Percentiles rank a stretch among this genome's conserved stretches.
Conservation (phyloP, 2,329 filamentous ascomycete genomes). For the Phialophora tarda region DNA sequence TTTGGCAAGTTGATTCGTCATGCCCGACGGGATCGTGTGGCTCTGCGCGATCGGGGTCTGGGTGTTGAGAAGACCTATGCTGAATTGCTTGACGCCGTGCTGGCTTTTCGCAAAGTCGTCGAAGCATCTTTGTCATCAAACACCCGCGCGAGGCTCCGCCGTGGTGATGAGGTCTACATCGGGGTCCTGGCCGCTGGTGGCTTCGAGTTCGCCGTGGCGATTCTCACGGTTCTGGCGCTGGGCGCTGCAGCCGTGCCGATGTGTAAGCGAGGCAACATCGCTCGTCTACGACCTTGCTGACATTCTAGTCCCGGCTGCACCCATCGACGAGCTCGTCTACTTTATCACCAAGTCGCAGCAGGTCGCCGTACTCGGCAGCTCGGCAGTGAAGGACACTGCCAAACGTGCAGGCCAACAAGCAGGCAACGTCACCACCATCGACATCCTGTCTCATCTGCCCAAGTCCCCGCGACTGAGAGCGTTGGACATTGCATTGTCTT, state of each 20-base stretch:
- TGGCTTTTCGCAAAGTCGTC: conserved; percentile 1
- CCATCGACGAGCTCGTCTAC: neutral
- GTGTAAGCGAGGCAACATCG: conserved; percentile 24
- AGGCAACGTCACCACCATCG: conserved; percentile 19
- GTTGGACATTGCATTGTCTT: conserved; percentile 9
- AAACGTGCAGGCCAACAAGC: conserved; percentile 6
- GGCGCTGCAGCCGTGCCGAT: conserved; percentile 46
- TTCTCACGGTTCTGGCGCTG: conserved; percentile 43
- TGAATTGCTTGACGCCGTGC: conserved; percentile 1
- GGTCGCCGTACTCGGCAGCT: conserved; percentile 7
- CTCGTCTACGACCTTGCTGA: conserved; percentile 1
- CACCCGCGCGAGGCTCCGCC: conserved; percentile 4
- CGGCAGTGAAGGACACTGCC: conserved; percentile 6
- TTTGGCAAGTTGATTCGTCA: conserved; percentile 11
- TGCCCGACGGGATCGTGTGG: conserved; percentile 1
- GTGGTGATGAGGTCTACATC: conserved; percentile 42
- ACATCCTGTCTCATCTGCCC: conserved; percentile 31
- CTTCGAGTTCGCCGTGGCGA: conserved; percentile 45
- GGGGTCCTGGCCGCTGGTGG: conserved; percentile 43
- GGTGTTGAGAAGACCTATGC: conserved; percentile 12
- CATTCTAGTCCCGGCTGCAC: conserved; percentile 7
- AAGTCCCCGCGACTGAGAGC: neutral
- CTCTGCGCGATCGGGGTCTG: conserved; percentile 7
- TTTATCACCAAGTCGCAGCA: conserved; percentile 14
- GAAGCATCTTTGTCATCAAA: conserved; percentile 1